Percentiles rank a stretch among this genome's conserved stretches.
Evolutionary conservation across 2,329 filamentous ascomycete species (phyloP).

Genomic region (Claviceps purpurea): DNA sequence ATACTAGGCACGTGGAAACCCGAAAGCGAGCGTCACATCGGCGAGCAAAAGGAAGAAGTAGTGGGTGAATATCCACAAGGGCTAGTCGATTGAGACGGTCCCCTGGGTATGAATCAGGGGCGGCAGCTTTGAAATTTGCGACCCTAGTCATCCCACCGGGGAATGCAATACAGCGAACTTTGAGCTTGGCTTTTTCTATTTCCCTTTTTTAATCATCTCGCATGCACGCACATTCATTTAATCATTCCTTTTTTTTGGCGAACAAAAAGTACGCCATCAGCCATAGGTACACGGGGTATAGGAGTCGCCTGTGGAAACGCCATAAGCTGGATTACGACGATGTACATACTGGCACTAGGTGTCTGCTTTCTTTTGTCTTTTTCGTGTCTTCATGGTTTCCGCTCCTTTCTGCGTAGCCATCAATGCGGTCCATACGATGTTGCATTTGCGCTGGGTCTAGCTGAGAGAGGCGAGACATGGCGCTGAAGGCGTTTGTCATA

Average conservation of each 20-base stretch:
- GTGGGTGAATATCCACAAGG: background rate
- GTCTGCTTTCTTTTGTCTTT: background rate
- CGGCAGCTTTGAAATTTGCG: background rate
- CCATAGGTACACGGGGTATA: background rate
- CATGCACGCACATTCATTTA: background rate
- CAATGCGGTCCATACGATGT: background rate
- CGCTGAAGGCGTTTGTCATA: background rate
- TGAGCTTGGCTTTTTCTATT: background rate
- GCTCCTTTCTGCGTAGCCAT: background rate
- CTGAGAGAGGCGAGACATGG: background rate
- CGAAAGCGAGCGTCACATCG: constrained; percentile 57
- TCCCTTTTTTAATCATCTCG: background rate
- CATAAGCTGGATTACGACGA: background rate
- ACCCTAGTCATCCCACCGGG: background rate
- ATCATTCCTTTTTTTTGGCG: background rate
- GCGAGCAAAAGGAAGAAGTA: constrained; percentile 24
- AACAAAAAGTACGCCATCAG: background rate
- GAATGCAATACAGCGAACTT: background rate
- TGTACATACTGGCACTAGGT: background rate
- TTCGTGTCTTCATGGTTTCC: too few relatives aligned
- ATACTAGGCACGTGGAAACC: constrained; percentile 60
- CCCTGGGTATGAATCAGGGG: too few relatives aligned
- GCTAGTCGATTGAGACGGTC: background rate
- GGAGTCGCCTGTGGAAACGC: background rate
- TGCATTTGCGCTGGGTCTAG: background rate